Conservation (phyloP, 2,329 filamentous ascomycete genomes). For the Phialophora expanda region DNA sequence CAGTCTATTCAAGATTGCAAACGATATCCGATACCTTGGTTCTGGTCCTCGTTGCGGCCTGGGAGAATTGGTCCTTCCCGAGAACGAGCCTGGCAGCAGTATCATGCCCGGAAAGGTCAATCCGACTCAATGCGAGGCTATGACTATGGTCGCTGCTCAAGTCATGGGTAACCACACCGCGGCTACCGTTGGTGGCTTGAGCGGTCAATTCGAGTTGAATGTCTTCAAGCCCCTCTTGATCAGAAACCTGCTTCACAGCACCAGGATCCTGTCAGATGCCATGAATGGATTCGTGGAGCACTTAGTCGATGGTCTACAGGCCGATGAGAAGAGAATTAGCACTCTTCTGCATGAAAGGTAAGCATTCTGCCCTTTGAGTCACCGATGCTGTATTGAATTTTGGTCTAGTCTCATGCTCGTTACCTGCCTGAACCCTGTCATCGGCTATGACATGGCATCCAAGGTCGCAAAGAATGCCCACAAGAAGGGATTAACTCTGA, state of each 20-base stretch:
- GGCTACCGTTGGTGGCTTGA: constrained; percentile 91
- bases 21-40: constrained; percentile 96
- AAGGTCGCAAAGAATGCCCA: constrained; percentile 99
- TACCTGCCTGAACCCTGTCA: constrained; percentile 95
- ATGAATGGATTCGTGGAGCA: constrained; percentile 97
- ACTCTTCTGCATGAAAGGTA: constrained; percentile 93
- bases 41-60: constrained; percentile 95
- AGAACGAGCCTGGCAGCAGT: constrained; percentile 96
- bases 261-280: constrained; percentile 83
- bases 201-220: constrained; percentile 98
- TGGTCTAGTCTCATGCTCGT: constrained; percentile 87
- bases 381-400: constrained; percentile 19
- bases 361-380: constrained; percentile 43
- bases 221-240: constrained; percentile 99
- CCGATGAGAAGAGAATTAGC: constrained; percentile 90
- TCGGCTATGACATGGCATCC: constrained; percentile 95
- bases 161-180: constrained; percentile 98
- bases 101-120: constrained; percentile 99
- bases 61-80: constrained; percentile 88
- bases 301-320: constrained; percentile 82
- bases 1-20: constrained; percentile 96
- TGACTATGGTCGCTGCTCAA: constrained; percentile 97
- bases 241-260: constrained; percentile 90
- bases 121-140: constrained; percentile 94
- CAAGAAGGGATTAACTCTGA: constrained; percentile 94